These are phyloP conservation scores for Tuber magnatum DNA, from an alignment of 495 filamentous ascomycete genomes.

Conservation along the genomic window DNA sequence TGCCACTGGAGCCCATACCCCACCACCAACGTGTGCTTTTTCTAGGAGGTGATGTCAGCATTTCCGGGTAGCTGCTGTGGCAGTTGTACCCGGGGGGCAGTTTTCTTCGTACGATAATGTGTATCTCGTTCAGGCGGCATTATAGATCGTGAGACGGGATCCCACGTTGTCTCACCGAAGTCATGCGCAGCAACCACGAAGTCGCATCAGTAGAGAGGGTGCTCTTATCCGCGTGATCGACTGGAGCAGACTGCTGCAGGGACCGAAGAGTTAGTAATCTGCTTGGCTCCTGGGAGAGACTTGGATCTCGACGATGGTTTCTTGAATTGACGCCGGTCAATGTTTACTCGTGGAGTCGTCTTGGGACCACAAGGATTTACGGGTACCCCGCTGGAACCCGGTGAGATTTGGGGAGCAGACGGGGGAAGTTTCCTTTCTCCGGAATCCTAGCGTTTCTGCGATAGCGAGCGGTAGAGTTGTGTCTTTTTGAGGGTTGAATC, in stretches of 20 bases:
- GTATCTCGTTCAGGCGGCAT: background rate
- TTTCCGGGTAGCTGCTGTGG: background rate
- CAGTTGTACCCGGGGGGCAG: background rate
- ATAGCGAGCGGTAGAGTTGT: background rate
- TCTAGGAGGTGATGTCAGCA: background rate
- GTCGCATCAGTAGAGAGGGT: background rate
- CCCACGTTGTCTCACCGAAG: background rate
- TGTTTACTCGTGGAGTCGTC: background rate
- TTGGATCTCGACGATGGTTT: background rate
- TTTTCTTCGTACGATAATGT: background rate
- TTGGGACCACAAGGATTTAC: background rate
- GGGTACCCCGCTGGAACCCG: background rate
- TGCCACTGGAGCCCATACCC: background rate
- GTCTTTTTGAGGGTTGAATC: background rate
- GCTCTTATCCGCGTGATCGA: background rate
- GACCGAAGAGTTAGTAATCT: background rate
- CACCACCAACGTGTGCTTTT: slow-evolving; percentile 3
- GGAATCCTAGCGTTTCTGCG: background rate
- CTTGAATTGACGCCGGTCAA: background rate
- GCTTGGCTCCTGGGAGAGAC: background rate
- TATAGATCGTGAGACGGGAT: slow-evolving; percentile 2
- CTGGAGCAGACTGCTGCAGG: background rate
- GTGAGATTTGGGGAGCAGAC: background rate
- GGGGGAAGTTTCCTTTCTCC: background rate
- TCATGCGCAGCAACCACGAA: background rate